Evolutionary conservation across 1,284 basidiomycete species (phyloP).

Genomic region (Marasmius tenuissimus): DNA sequence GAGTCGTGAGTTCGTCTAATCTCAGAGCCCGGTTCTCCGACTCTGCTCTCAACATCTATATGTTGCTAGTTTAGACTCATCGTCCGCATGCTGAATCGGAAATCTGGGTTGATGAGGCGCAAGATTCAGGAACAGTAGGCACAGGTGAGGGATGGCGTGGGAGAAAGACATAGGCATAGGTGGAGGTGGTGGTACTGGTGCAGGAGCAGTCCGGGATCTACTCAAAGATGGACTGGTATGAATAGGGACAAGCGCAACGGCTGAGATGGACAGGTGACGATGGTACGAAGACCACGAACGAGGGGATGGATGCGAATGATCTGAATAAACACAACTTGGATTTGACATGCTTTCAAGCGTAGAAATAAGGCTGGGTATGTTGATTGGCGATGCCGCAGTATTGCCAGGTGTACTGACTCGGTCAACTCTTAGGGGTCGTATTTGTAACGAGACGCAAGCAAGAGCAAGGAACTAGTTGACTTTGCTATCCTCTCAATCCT

Average conservation of each 20-base stretch:
- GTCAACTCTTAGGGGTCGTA: too few species aligned
- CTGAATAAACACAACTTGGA: too few species aligned
- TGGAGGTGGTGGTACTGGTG: conserved; percentile 16
- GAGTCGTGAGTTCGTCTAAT: conserved; percentile 32
- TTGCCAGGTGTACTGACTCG: too few species aligned
- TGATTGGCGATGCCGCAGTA: too few species aligned
- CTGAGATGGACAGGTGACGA: conserved; percentile 9
- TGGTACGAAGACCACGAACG: conserved; percentile 7
- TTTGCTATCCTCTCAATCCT: too few species aligned
- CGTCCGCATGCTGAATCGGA: conserved; percentile 10
- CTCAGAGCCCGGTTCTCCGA: conserved; percentile 36
- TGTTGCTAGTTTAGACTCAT: conserved; percentile 20
- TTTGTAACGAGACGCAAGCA: too few species aligned
- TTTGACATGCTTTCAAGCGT: too few species aligned
- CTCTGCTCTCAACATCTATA: conserved; percentile 58
- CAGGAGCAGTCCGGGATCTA: conserved; percentile 21
- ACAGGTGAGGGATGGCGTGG: too few species aligned
- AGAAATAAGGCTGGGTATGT: too few species aligned
- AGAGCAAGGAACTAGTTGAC: too few species aligned
- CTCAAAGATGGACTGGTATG: conserved; percentile 11
- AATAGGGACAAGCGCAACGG: background rate
- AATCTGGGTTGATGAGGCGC: background rate
- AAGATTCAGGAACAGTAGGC: too few species aligned
- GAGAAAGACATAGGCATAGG: background rate
- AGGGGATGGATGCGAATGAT: too few species aligned